These are phyloP conservation scores for Pisolithus tinctorius DNA, from an alignment of 768 basidiomycete species.

Conservation along the genomic window DNA sequence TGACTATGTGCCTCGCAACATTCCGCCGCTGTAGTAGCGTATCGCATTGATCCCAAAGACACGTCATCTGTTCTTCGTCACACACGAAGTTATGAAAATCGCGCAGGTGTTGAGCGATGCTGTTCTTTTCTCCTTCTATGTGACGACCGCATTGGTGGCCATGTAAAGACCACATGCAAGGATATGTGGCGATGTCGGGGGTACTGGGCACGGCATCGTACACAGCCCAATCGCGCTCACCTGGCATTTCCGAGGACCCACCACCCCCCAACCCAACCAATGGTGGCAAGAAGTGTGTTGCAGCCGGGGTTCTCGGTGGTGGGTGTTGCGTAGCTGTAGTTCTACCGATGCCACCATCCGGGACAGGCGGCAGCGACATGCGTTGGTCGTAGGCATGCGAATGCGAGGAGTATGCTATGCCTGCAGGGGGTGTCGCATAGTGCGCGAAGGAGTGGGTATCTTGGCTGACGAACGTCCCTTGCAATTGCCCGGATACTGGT, in stretches of 20 bases:
- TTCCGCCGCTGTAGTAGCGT: conserved; percentile 18
- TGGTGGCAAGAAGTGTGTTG: background rate
- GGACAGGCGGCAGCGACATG: background rate
- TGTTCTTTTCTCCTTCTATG: conserved; percentile 13
- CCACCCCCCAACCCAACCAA: too few species aligned
- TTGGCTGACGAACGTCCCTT: too few species aligned
- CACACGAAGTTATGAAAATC: conserved; percentile 14
- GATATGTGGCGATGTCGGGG: conserved; percentile 5
- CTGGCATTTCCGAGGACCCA: too few species aligned
- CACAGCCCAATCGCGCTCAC: too few species aligned
- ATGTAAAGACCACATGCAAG: conserved; percentile 14
- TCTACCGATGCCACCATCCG: background rate
- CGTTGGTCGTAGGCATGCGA: background rate
- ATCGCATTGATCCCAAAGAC: conserved; percentile 14
- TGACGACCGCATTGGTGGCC: conserved; percentile 7
- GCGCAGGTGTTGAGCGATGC: conserved; percentile 15
- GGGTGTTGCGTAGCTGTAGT: background rate
- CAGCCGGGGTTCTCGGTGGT: background rate
- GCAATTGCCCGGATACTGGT: too few species aligned
- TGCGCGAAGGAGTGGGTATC: background rate
- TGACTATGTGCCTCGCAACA: conserved; percentile 19
- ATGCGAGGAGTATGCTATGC: background rate
- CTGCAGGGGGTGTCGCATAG: background rate
- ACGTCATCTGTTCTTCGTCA: conserved; percentile 9
- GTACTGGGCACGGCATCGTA: background rate